Evolutionary conservation across 345 rosid species (phyloP).

Genomic region (Triadica sebifera): DNA sequence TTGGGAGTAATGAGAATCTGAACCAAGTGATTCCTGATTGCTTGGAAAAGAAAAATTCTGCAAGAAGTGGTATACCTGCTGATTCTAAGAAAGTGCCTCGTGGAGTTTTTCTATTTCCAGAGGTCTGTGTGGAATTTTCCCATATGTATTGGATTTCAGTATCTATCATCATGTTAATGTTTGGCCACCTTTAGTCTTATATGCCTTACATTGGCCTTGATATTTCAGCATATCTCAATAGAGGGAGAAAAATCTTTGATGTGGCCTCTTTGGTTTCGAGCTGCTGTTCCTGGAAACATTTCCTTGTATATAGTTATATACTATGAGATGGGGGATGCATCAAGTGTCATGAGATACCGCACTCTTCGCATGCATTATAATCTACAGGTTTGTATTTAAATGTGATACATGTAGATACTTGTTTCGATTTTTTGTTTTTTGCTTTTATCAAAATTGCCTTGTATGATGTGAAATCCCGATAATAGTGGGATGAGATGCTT

Average conservation of each 20-base stretch:
- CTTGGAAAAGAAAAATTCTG: slow-evolving; percentile 52
- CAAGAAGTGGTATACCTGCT: slow-evolving; percentile 30
- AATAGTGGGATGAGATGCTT: slow-evolving; percentile 3
- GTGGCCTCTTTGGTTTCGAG: slow-evolving; percentile 98
- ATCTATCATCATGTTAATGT: slow-evolving; percentile 17
- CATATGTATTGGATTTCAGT: slow-evolving; percentile 14
- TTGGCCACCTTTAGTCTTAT: slow-evolving; percentile 14
- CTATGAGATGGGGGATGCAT: slow-evolving; percentile 77
- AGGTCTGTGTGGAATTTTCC: slow-evolving; percentile 49
- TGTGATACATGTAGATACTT: neutral
- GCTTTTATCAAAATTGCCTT: neutral
- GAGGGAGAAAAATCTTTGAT: slow-evolving; percentile 53
- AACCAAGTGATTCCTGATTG: slow-evolving; percentile 56
- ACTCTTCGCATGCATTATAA: slow-evolving; percentile 74
- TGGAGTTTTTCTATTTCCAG: slow-evolving; percentile 68
- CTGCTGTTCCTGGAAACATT: slow-evolving; percentile 79
- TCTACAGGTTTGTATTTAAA: slow-evolving; percentile 57
- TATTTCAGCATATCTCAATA: slow-evolving; percentile 58
- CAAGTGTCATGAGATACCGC: slow-evolving; percentile 81
- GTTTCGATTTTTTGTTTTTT: neutral
- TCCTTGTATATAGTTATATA: slow-evolving; percentile 63
- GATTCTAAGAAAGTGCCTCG: slow-evolving; percentile 34
- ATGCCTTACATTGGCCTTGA: slow-evolving; percentile 20
- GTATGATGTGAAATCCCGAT: neutral
- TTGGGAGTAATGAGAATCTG: slow-evolving; percentile 55